Evolutionary conservation across 2,329 filamentous ascomycete genomes (phyloP).

Genomic region (Trichoderma sp.): DNA sequence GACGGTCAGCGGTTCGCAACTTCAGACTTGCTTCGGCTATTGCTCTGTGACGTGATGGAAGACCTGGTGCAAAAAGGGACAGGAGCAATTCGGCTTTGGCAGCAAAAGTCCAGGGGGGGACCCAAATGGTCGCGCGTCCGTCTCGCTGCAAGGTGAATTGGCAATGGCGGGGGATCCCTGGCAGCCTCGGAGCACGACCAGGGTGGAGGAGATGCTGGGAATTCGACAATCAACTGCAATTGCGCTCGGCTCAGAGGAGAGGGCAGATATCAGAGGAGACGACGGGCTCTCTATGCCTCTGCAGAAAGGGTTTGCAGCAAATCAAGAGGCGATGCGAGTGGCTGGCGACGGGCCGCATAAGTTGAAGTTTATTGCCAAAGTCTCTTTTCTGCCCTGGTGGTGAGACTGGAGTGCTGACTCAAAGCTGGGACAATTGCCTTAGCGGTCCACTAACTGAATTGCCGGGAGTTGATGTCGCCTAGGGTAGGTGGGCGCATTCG

Average conservation of each 20-base stretch:
- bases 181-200: slow-evolving; percentile 1
- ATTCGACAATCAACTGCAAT: not conserved
- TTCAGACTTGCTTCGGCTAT: not conserved
- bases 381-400: not conserved
- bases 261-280: not conserved
- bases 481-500: not conserved
- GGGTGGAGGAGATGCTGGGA: not conserved
- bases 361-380: not conserved
- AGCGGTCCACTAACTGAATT: not conserved
- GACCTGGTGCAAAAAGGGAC: slow-evolving; percentile 9
- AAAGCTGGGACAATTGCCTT: not conserved
- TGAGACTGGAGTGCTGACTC: slow-evolving; percentile 5
- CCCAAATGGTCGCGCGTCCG: not conserved
- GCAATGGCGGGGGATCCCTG: slow-evolving; percentile 23
- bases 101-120: not conserved
- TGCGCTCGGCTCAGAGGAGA: not conserved
- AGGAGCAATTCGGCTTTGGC: slow-evolving; percentile 4
- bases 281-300: not conserved
- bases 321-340: not conserved
- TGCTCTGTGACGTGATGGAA: not conserved
- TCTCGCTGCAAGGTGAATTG: slow-evolving; percentile 26
- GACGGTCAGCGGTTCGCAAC: not conserved
- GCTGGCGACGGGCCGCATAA: not conserved
- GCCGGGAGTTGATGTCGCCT: not conserved
- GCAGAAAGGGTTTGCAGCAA: not conserved